Evolutionary conservation across 1,284 basidiomycete genomes (phyloP), one percentile per base, ranked within the genome.

Genomic region (Trichosporon asahii): DNA sequence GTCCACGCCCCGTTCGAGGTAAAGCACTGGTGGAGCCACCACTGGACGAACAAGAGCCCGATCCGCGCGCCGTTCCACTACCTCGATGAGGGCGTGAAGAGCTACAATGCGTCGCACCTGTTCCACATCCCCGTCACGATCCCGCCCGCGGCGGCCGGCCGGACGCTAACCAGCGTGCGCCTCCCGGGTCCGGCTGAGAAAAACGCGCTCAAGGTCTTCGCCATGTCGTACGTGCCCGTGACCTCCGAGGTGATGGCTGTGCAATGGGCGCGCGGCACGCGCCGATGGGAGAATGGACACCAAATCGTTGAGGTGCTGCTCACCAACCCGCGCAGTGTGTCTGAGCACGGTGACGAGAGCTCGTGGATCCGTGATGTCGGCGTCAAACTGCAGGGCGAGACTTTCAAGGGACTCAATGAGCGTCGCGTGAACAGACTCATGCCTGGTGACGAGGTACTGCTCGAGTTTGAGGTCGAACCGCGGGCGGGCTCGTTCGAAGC

Each of bases 121-220:
- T 71, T 70, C 68, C 73, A 74, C 55, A 66, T 67, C 23, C 55
- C 67, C 3, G 18, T 72, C 44, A n/a, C 29, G 2, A 11, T 72
- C 2, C 71, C 71, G 35, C 66, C 63, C 1, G 9, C 35, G 1
- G 21, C 40, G 23, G 61, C 65, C 5, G 69, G 65, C 6, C 55
- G 29, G 31, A 29, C 15, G 4, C 23, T 70, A 5, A 31, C 27
- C 2, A 25, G 33, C 7, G 9, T 74, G 14, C 21, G 8, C 2
- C 68, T 74, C 3, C 73, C 73, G 1, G 3, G 27, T 1, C 29
- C 53, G 21, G 33, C 46, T 9, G 31, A 68, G 23, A 64, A 65
- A 33, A 74, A 74, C 49, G 35, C 64, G 9, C 46, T 73, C 57
- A 72, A 73, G 65, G 61, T 74, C 21, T 74, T 74, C 60, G 73